A percentile compares a stretch with the other conserved stretches of the same genome.
Evolutionary conservation across 768 basidiomycete genomes (phyloP).

Genomic region (Paxillus ammoniavirescens): DNA sequence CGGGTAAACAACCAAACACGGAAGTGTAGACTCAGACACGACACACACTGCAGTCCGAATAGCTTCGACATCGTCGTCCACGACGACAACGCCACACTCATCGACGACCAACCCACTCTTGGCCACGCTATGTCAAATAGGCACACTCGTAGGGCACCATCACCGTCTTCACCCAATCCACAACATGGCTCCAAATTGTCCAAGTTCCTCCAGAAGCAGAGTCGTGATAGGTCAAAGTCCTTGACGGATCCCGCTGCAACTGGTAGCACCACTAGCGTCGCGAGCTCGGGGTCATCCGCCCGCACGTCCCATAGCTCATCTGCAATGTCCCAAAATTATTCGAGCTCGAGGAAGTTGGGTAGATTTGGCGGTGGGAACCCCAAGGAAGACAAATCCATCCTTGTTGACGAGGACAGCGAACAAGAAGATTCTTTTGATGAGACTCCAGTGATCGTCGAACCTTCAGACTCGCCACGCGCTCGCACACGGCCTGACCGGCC

Average conservation of each 20-base stretch:
- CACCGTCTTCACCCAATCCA: slow-evolving; percentile 41
- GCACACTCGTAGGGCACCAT: slow-evolving; percentile 41
- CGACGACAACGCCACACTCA: slow-evolving; percentile 16
- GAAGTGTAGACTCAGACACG: slow-evolving; percentile 12
- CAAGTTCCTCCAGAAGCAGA: slow-evolving; percentile 66
- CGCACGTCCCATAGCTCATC: slow-evolving; percentile 28
- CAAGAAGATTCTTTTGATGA: slow-evolving; percentile 40
- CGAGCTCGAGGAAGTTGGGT: slow-evolving; percentile 27
- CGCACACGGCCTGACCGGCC: slow-evolving; percentile 60
- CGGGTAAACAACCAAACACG: slow-evolving; percentile 27
- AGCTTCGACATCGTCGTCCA: slow-evolving; percentile 14
- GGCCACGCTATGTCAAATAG: slow-evolving; percentile 42
- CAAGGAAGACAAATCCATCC: slow-evolving; percentile 21
- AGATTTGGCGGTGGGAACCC: slow-evolving; percentile 34
- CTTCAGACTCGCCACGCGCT: slow-evolving; percentile 50
- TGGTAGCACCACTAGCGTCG: slow-evolving; percentile 35
- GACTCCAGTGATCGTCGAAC: slow-evolving; percentile 67
- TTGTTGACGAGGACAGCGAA: slow-evolving; percentile 31
- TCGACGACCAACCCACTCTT: slow-evolving; percentile 1
- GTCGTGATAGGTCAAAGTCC: slow-evolving; percentile 60
- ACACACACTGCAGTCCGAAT: slow-evolving; percentile 1
- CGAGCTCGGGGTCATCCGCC: slow-evolving; percentile 42
- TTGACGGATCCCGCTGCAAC: slow-evolving; percentile 38
- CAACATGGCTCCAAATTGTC: slow-evolving; percentile 55
- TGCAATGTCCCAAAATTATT: slow-evolving; percentile 26